phyloP scores from a whole-genome alignment of 2,329 filamentous ascomycete species.

The Myriosclerotinia scirpicola region DNA sequence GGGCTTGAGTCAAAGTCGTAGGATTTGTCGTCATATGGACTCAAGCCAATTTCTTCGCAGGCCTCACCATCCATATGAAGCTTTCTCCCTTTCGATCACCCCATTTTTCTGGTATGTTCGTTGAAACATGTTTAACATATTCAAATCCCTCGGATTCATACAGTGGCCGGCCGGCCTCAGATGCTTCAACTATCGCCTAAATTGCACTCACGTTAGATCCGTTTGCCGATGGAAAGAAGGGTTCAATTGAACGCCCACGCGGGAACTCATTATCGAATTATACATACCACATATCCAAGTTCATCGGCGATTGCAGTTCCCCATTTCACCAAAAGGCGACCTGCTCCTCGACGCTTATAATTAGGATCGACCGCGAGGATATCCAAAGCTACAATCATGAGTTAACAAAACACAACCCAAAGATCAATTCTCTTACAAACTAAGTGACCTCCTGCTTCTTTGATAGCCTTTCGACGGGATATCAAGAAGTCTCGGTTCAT shows the following conservation, averaged over 20 bases:
- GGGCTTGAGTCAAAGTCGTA: not conserved
- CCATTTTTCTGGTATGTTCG: conserved; percentile 6
- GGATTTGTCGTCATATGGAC: not conserved
- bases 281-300: conserved; percentile 18
- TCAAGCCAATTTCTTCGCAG: conserved; percentile 9
- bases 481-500: conserved; percentile 11
- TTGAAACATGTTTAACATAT: not conserved
- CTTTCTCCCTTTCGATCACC: conserved; percentile 6
- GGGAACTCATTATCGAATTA: not conserved
- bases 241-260: not conserved
- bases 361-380: conserved; percentile 14
- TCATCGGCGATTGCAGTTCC: conserved; percentile 16
- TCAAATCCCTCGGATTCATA: conserved; percentile 20
- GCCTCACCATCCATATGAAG: conserved; percentile 16
- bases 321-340: conserved; percentile 16
- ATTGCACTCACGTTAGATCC: not conserved
- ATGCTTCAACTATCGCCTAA: conserved; percentile 17
- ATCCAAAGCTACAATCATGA: conserved; percentile 13
- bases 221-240: not conserved
- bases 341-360: conserved; percentile 16
- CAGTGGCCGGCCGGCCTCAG: not conserved
- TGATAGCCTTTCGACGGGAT: conserved; percentile 5
- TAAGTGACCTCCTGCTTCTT: conserved; percentile 10
- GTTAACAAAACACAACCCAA: conserved; percentile 6
- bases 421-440: conserved; percentile 13